Conservation (phyloP, 176 grass and related monocot genomes). For the Saccharum officinarum region DNA sequence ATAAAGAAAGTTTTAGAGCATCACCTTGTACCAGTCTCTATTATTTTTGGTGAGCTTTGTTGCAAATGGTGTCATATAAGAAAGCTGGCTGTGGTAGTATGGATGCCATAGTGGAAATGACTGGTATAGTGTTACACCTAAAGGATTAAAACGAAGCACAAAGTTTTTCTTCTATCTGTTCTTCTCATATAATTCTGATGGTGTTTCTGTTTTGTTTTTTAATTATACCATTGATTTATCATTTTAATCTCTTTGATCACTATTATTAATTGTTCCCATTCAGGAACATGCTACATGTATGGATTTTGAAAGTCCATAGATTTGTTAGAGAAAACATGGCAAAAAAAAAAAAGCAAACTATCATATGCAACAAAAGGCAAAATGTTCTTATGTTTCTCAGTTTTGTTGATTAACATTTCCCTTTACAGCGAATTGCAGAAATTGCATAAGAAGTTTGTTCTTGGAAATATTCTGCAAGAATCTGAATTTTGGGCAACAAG, state of each 20-base stretch:
- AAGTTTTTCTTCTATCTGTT: not conserved
- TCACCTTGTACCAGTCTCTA: not conserved
- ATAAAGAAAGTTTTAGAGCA: not conserved
- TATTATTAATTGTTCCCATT: not conserved
- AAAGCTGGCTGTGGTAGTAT: constrained; percentile 12
- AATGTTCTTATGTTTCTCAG: not conserved
- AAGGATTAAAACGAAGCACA: constrained; percentile 1
- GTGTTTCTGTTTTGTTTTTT: not conserved
- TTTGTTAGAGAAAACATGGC: not conserved
- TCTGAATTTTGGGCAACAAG: constrained; percentile 98
- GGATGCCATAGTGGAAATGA: constrained; percentile 16
- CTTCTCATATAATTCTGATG: not conserved
- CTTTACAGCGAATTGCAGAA: constrained; percentile 82
- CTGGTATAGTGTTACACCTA: not conserved
- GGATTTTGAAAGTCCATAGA: not conserved
- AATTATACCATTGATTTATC: not conserved
- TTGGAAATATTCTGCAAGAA: constrained; percentile 77
- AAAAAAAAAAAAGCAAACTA: not conserved
- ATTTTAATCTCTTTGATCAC: not conserved
- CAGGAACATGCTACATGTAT: not conserved
- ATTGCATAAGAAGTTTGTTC: constrained; percentile 91
- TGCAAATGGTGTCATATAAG: constrained; percentile 3
- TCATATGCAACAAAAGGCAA: not conserved
- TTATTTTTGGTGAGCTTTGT: constrained; percentile 19
- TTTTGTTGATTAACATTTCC: constrained; percentile 20